Percentiles rank a stretch among this genome's conserved stretches.
Conservation (phyloP, 345 rosid species). For the Cardamine chenopodiifolia region DNA sequence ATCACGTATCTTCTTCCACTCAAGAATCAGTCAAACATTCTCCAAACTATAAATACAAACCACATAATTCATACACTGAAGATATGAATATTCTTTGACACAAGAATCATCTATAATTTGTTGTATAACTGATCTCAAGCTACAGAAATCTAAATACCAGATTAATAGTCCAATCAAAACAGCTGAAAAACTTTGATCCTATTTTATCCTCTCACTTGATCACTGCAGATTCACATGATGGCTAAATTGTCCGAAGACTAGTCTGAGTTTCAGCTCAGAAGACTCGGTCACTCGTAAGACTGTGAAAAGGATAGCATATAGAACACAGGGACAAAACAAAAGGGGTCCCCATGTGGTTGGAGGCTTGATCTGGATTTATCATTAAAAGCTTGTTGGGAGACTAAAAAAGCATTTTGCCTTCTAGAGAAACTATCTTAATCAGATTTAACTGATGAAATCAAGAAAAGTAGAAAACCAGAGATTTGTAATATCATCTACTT, state of each 20-base stretch:
- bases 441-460: slow-evolving; percentile 6
- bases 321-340: slow-evolving; percentile 20
- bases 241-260: slow-evolving; percentile 23
- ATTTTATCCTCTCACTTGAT: slow-evolving; percentile 5
- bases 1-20: slow-evolving; percentile 39
- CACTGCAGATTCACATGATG: slow-evolving; percentile 24
- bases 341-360: slow-evolving; percentile 41
- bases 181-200: slow-evolving; percentile 9
- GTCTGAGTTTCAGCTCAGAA: slow-evolving; percentile 21
- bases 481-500: slow-evolving; percentile 25
- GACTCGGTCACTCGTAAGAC: slow-evolving; percentile 12
- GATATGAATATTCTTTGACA: neutral
- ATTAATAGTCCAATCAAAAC: neutral
- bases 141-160: slow-evolving; percentile 11
- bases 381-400: slow-evolving; percentile 10
- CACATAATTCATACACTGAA: neutral
- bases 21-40: slow-evolving; percentile 46
- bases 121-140: slow-evolving; percentile 15
- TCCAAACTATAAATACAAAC: slow-evolving; percentile 6
- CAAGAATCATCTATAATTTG: neutral
- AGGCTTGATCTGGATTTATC: slow-evolving; percentile 28
- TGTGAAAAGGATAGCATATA: slow-evolving; percentile 24
- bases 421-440: slow-evolving; percentile 33
- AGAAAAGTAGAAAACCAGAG: slow-evolving; percentile 17
- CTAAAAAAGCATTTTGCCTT: slow-evolving; percentile 24